Evolutionary conservation across 2,329 filamentous ascomycete genomes (phyloP), one percentile per base, ranked within the genome.

Genomic region (Malbranchea cinnamomea): DNA sequence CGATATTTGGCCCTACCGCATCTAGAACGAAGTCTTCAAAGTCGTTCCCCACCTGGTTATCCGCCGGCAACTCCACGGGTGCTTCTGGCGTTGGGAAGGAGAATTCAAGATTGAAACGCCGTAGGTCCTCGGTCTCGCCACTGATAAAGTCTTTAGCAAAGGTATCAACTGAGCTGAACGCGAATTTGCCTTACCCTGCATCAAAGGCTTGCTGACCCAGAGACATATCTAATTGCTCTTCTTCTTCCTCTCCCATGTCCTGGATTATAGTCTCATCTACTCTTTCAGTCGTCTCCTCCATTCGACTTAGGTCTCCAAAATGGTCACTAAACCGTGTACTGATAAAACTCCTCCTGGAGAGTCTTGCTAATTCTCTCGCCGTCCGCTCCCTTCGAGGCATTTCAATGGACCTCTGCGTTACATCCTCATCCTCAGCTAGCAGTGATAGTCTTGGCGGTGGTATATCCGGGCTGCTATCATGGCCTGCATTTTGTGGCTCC

Each of bases 381-480:
- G 46, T 50, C 2, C 50, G 44, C 10, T 56, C 58, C 37, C 54
- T 43, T 24, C 59, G 52, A 8, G 58, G 56, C 33, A 56, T 54
- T 38, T 64, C 60, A 10, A 61, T 49, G 18, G 54, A 56, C 17
- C 36, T 40, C 32, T 48, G 45, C 11, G 55, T 54, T 36, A 62
- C 47, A 47, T 59, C 50, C 26, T 55, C 60, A 5, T 64, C 61
- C 14, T 64, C 61, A 9, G 65, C 53, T 5, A 66, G 53, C 1
- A 59, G 37, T 5, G 56, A 59, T 17, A 56, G 37, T 21, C 54
- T 45, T 11, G 56, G 56, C 2, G 54, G 50, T 2, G 41, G 49
- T 13, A 40, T 50, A 23, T 53, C 50, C 2, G 47, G 50, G 35
- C 48, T 53, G 3, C 38, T 41, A 23, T 63, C 60, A n/a, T 62